Base-by-base conservation (phyloP, 352 stramenopile genomes). In the Phytophthora crassamura region DNA sequence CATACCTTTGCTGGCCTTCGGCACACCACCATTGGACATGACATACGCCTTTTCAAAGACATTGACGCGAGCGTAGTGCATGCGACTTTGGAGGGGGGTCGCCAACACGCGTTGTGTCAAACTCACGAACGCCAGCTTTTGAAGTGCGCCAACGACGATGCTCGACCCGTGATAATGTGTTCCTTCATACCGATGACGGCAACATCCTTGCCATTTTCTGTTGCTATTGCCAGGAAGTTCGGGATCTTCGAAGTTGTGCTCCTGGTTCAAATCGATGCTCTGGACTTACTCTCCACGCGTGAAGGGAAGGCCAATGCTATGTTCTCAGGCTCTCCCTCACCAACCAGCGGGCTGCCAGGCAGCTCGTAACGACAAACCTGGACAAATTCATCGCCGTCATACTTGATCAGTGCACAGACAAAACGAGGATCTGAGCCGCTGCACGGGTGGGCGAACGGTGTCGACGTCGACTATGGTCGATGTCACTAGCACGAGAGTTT, bases 381-480 rank as follows among this genome's bases (percentile, higher is more conserved):
- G 6, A 94, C 86, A 47, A 95, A 94, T 52, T 93, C 82, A 35
- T 97, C 86, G 18, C 82, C 85, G 57, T 94, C 81, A 20, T 86
- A 91, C 48, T 92, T 92, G 22, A 94, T 74, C 20, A 97, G 64
- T 11, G 96, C 86, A 43, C 84, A 96, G 59, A 90, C 84, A 47
- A 83, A 94, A 9, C 86, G 83, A 76, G 84, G 85, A 42, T 88
- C 88, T 1, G 69, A 80, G 59, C 60, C 79, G 46, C 73, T 95
- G 52, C 69, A 57, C 60, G 18, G 84, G 92, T 72, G 67, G 93
- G 8, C 75, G 72, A 47, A 93, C 86, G 53, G 85, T 94, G 47
- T 97, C 87, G 9, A 97, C 85, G 63, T 97, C 97, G 35, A 98
- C n/a, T n/a, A n/a, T n/a, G 74, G 51, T 99, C 97, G 63, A 99